Conservation (phyloP, 2,329 filamentous ascomycete species). For the Sclerotinia glacialis region DNA sequence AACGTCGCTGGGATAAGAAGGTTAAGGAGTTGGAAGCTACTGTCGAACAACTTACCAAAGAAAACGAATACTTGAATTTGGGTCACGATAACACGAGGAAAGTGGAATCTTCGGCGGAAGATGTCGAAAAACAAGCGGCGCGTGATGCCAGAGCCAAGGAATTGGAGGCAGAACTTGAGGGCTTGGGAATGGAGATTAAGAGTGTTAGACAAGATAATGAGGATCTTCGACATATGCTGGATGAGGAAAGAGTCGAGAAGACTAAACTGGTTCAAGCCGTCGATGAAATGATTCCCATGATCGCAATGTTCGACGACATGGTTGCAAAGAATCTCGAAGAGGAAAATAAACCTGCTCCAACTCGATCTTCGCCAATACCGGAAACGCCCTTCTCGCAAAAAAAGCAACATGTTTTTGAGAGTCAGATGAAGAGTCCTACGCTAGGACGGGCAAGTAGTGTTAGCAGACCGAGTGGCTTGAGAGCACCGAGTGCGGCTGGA, state of each 20-base stretch:
- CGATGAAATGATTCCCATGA: slow-evolving; percentile 79
- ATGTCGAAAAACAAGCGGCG: slow-evolving; percentile 59
- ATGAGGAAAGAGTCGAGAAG: slow-evolving; percentile 77
- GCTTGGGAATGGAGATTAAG: slow-evolving; percentile 68
- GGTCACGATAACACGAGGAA: slow-evolving; percentile 61
- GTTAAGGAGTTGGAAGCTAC: slow-evolving; percentile 72
- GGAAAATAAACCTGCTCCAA: slow-evolving; percentile 7
- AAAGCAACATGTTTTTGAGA: slow-evolving; percentile 12
- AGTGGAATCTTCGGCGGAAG: slow-evolving; percentile 45
- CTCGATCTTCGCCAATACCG: slow-evolving; percentile 32
- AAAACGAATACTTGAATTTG: slow-evolving; percentile 69
- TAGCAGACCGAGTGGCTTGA: slow-evolving; percentile 55
- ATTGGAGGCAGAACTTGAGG: slow-evolving; percentile 69
- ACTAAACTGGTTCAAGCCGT: slow-evolving; percentile 77
- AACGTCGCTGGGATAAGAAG: slow-evolving; percentile 85
- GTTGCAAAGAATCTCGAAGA: slow-evolving; percentile 33
- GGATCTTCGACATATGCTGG: slow-evolving; percentile 61
- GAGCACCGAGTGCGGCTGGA: slow-evolving; percentile 51
- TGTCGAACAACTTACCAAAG: slow-evolving; percentile 65
- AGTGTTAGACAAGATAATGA: slow-evolving; percentile 70
- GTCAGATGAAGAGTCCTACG: slow-evolving; percentile 31
- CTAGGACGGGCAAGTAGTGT: slow-evolving; percentile 53
- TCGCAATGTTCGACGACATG: slow-evolving; percentile 43
- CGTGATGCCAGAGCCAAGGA: slow-evolving; percentile 80
- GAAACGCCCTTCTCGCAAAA: slow-evolving; percentile 26